Conservation (phyloP, 2,329 filamentous ascomycete species). For the Coniochaeta sp. region DNA sequence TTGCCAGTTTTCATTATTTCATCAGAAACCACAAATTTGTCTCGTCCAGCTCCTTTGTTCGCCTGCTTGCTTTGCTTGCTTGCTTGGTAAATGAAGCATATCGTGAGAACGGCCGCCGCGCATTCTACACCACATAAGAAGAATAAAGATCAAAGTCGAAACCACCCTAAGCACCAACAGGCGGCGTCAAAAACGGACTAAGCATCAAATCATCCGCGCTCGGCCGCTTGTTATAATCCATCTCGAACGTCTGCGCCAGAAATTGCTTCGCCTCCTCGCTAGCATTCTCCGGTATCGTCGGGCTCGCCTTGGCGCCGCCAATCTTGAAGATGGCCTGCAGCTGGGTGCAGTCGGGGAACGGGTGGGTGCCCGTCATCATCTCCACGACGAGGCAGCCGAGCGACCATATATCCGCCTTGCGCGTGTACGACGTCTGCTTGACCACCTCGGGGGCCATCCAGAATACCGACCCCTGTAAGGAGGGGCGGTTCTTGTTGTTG, state of each 20-base stretch:
- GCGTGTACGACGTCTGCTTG: constrained; percentile 93
- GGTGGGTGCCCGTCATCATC: constrained; percentile 97
- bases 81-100: not conserved
- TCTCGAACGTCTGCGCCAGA: constrained; percentile 84
- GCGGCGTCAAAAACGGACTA: constrained; percentile 73
- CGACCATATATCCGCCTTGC: constrained; percentile 98
- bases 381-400: constrained; percentile 94
- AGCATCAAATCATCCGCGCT: constrained; percentile 85
- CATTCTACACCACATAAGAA: not conserved
- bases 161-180: constrained; percentile 30
- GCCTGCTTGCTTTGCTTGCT: not conserved
- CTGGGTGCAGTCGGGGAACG: constrained; percentile 95
- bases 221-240: constrained; percentile 87
- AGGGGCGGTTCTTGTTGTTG: constrained; percentile 64
- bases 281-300: constrained; percentile 80
- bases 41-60: no score
- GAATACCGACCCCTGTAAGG: constrained; percentile 93
- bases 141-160: not conserved
- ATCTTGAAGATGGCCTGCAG: constrained; percentile 99
- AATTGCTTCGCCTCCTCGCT: constrained; percentile 81
- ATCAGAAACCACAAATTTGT: no score
- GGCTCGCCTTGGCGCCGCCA: constrained; percentile 77
- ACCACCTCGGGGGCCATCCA: constrained; percentile 99
- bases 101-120: not conserved
- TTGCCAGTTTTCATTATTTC: no score